Conservation (phyloP, 768 basidiomycete genomes). For the Stropharia rugosoannulata region DNA sequence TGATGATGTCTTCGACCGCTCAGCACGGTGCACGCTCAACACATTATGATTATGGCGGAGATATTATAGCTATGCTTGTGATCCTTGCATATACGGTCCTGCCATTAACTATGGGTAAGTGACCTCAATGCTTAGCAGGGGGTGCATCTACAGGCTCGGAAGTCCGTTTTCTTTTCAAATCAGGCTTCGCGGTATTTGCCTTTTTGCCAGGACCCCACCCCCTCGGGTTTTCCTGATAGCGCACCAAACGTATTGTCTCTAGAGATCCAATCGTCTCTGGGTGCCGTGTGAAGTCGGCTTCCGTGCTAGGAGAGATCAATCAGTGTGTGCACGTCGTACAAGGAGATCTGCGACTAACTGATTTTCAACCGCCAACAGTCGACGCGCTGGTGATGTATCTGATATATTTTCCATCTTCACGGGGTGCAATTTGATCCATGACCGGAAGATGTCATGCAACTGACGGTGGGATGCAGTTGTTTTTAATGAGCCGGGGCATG, state of each 20-base stretch:
- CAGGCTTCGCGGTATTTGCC: constrained; percentile 32
- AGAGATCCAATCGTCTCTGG: constrained; percentile 59
- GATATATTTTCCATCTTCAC: constrained; percentile 84
- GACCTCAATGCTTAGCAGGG: constrained; percentile 6
- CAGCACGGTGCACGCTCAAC: too few species aligned
- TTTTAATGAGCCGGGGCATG: constrained; percentile 86
- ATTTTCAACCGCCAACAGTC: constrained; percentile 67
- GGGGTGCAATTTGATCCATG: constrained; percentile 81
- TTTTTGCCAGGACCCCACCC: constrained; percentile 90
- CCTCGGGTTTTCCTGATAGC: constrained; percentile 91
- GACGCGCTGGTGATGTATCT: constrained; percentile 65
- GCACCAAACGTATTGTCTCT: constrained; percentile 72
- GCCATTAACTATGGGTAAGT: too few species aligned
- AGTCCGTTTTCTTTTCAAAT: constrained; percentile 22
- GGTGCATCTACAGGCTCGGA: constrained; percentile 18
- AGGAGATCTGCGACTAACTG: constrained; percentile 42
- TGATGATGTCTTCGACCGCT: too few species aligned
- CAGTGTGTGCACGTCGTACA: background rate
- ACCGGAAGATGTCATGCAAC: constrained; percentile 80
- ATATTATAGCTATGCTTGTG: too few species aligned
- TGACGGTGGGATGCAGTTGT: constrained; percentile 73
- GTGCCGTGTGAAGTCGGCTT: constrained; percentile 78
- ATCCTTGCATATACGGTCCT: too few species aligned
- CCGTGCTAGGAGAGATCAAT: constrained; percentile 34
- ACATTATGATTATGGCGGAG: too few species aligned